Evolutionary conservation across 257 asterid species (phyloP).

Genomic region (Schizonepeta tenuifolia): DNA sequence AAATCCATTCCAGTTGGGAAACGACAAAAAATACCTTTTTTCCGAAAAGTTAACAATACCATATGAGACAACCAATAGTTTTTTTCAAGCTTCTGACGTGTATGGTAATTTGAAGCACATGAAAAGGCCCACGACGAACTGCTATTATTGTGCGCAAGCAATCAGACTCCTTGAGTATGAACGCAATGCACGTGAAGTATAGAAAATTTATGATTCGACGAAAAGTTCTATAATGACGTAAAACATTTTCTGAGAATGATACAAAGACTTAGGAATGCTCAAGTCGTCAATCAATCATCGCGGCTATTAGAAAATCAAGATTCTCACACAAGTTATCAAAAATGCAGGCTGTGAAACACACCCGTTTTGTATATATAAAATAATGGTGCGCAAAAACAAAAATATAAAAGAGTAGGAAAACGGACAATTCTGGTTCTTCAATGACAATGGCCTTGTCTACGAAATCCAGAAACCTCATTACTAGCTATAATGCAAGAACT

Average conservation of each 20-base stretch:
- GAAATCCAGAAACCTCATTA: slow-evolving; percentile 15
- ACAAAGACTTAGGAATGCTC: slow-evolving; percentile 16
- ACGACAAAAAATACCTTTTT: neutral
- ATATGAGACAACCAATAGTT: slow-evolving; percentile 18
- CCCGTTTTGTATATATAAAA: neutral
- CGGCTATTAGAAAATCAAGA: neutral
- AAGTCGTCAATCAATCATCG: slow-evolving; percentile 11
- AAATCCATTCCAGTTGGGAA: neutral
- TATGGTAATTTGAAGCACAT: slow-evolving; percentile 10
- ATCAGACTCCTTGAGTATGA: neutral
- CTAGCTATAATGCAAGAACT: neutral
- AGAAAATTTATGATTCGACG: neutral
- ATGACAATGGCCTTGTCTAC: neutral
- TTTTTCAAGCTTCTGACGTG: neutral
- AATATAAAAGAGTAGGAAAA: neutral
- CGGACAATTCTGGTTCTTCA: neutral
- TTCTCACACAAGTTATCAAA: neutral
- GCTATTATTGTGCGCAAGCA: slow-evolving; percentile 29
- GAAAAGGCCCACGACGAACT: slow-evolving; percentile 16
- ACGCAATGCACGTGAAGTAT: neutral
- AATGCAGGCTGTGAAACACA: slow-evolving; percentile 5
- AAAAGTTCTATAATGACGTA: slow-evolving; percentile 4
- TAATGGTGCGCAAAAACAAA: neutral
- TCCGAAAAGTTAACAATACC: neutral
- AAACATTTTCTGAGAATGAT: slow-evolving; percentile 1